These are phyloP conservation scores for Stylonectria norvegica DNA, from an alignment of 2,329 filamentous ascomycete species.

Conservation along the genomic window DNA sequence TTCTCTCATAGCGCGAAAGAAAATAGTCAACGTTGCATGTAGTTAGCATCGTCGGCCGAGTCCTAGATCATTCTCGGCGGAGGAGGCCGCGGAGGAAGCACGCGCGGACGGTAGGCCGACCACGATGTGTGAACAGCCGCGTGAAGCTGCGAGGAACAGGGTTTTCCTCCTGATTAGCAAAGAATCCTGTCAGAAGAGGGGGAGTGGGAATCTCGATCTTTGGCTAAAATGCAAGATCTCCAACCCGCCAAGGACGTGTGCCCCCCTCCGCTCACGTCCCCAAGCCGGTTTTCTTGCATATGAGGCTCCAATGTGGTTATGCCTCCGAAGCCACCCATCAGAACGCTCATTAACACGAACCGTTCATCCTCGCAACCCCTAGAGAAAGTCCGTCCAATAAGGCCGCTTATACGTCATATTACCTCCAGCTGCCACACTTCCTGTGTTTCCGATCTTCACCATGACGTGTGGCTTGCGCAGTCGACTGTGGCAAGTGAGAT, in stretches of 20 bases:
- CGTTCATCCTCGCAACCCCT: not conserved
- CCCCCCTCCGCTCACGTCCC: not conserved
- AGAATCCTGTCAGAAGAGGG: too few relatives aligned
- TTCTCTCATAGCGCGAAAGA: too few relatives aligned
- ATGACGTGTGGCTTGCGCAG: conserved; percentile 27
- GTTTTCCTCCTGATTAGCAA: too few relatives aligned
- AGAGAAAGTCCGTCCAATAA: not conserved
- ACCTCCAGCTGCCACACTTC: conserved; percentile 22
- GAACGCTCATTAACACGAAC: not conserved
- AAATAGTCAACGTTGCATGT: too few relatives aligned
- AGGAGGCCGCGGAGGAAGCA: too few relatives aligned
- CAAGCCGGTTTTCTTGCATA: conserved; percentile 12
- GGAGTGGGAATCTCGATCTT: too few relatives aligned
- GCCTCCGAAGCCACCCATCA: conserved; percentile 3
- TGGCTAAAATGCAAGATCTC: not conserved
- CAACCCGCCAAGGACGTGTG: not conserved
- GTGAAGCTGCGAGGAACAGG: too few relatives aligned
- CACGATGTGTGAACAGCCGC: too few relatives aligned
- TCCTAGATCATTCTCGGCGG: too few relatives aligned
- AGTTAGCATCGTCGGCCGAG: too few relatives aligned
- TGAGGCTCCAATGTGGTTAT: not conserved
- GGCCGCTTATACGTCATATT: conserved; percentile 22
- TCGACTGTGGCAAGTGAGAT: conserved; percentile 1
- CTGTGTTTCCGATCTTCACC: conserved; percentile 17
- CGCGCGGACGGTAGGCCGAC: too few relatives aligned